phyloP scores from a whole-genome alignment of 139 green algal species.

The Nannochloris sp. region DNA sequence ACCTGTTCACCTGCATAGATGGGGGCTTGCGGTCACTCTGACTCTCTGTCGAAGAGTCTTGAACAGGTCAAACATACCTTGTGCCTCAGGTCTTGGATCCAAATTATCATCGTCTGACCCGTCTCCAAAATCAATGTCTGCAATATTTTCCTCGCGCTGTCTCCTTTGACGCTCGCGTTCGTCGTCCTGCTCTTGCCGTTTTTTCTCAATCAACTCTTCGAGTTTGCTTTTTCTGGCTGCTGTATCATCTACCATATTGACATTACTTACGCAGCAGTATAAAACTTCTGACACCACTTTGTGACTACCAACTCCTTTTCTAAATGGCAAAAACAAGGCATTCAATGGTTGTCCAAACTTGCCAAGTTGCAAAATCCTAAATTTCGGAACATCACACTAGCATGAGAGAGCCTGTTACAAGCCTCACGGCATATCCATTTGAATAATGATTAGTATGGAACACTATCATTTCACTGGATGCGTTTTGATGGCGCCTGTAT shows the following conservation, averaged over 20 bases:
- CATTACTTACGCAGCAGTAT: neutral
- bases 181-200: slow-evolving; percentile 17
- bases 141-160: slow-evolving; percentile 5
- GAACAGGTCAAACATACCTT: neutral
- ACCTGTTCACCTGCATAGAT: neutral
- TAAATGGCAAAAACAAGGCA: no score
- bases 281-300: no score
- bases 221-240: slow-evolving; percentile 11
- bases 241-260: neutral
- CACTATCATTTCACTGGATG: no score
- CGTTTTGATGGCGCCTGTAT: no score
- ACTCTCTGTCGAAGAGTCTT: neutral
- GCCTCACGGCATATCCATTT: no score
- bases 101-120: slow-evolving; percentile 32
- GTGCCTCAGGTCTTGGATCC: neutral
- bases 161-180: neutral
- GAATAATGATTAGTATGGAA: no score
- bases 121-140: slow-evolving; percentile 37
- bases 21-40: neutral
- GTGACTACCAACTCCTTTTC: no score
- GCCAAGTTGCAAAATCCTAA: no score
- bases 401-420: no score
- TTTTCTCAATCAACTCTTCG: slow-evolving; percentile 17
- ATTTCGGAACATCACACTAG: no score
- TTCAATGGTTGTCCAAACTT: no score